Base-by-base conservation (phyloP, 495 filamentous ascomycete species). In the Lasiosphaeria ovina region DNA sequence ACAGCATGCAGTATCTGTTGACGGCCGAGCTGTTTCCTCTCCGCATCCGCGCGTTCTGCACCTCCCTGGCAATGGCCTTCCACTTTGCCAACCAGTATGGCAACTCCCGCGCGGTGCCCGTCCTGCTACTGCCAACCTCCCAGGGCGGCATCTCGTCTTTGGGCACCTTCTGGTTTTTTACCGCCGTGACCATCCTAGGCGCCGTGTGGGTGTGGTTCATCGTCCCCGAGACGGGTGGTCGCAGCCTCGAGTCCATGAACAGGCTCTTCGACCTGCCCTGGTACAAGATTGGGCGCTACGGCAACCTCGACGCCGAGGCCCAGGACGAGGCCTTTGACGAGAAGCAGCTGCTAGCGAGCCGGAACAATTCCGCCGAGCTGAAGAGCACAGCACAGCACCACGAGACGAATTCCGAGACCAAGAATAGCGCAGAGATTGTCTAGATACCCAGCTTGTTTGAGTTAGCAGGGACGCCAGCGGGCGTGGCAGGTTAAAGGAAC, bases 11-110 rank as follows among this genome's bases (percentile, higher is more conserved):
- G 65, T 92, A 90, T 60, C 79, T 92, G 2, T 78, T 91, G 51
- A 89, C 87, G 31, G 85, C 87, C 0, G 89, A 92, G 67, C 79
- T 92, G 36, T 92, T 89, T 72, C 88, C 89, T 3, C 74, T 89
- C 10, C 75, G 79, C 14, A 79, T 85, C 12, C 73, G 82, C 1
- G 77, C 80, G 12, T 67, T 84, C 31, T 75, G 76, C 50, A 76
- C 81, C 7, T 76, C 75, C 3, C 69, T 85, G 51, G 76, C 77
- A 24, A 82, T 85, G 73, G 76, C 71, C 33, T 77, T 90, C 56
- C 87, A 91, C 67, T 90, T 89, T 69, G 87, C 77, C 42, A 88
- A 88, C 62, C 88, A 91, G 71, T 90, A 89, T 60, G 87, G 87
- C 44, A 88, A 87, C 68, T 76, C 85, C 67, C 83, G 73, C 55